Evolutionary conservation across 139 green algal genomes (phyloP), one percentile per base, ranked within the genome.

Genomic region (Volvox africanus): DNA sequence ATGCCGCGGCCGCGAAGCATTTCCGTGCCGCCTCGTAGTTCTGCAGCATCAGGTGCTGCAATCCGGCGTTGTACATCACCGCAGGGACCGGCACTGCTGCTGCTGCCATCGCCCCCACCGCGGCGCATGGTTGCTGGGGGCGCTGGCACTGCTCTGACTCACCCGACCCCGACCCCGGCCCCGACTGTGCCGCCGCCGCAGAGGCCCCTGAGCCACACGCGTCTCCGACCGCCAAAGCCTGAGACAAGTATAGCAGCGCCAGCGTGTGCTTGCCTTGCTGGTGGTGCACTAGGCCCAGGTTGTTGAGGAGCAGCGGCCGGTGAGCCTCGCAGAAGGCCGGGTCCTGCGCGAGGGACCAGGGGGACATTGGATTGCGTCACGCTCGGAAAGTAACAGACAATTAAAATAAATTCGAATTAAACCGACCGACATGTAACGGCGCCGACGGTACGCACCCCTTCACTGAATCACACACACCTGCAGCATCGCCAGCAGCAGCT

Each of bases 11-110:
- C 26, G 78, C 61, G 76, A 95, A 93, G 88, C 91, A 91, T 24
- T 82, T 44, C 62, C 91, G 16, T 0, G 91, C 93, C 20, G 62
- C 79, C 30, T 61, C 78, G 78, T 86, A 93, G 75, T 93, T 88
- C 0, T 61, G 24, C 80, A 95, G 77, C 79, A 89, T 37, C 88
- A 95, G 88, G 44, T 95, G 93, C 91, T 95, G 93, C 91, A 95
- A 85, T 3, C 93, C 93, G 33, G 91, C 55, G 85, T 93, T 93
- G 73, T 95, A 95, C 30, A 69, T 61, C 65, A 95, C 24, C 5
- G 90, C 92, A 18, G 85, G 37, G 26, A 80, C 28, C 1, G 65
- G 65, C 62, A 93, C 92, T 32, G 36, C 44, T 21, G 36, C 78
- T 26, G 87, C 36, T n/a, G 30, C 78, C n/a, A 9, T 37, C 67